Evolutionary conservation across 106 monocot genomes (phyloP).

Genomic region (Vanilla planifolia): DNA sequence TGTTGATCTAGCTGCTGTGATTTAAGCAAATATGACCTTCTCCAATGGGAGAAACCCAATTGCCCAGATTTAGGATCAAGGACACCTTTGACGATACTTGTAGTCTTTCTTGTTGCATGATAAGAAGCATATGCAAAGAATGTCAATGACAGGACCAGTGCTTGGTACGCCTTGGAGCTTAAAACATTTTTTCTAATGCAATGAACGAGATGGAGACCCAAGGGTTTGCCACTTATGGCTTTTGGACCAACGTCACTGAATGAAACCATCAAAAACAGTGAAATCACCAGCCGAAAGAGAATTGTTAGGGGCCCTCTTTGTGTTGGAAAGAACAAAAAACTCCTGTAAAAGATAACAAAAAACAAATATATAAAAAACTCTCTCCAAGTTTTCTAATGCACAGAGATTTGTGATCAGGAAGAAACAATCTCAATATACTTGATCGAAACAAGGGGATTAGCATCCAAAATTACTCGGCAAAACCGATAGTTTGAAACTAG

Average conservation of each 20-base stretch:
- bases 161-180: conserved; percentile 55
- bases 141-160: conserved; percentile 55
- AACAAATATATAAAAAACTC: no score
- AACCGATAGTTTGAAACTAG: no score
- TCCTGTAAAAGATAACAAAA: background rate
- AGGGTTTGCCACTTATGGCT: conserved; percentile 26
- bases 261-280: conserved; percentile 21
- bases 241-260: conserved; percentile 12
- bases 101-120: conserved; percentile 78
- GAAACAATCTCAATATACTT: no score
- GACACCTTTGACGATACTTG: conserved; percentile 21
- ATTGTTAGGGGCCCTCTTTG: background rate
- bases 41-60: conserved; percentile 20
- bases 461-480: no score
- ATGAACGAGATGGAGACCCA: conserved; percentile 31
- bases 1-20: background rate
- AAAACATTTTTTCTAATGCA: conserved; percentile 23
- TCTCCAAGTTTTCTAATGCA: no score
- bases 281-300: background rate
- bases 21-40: conserved; percentile 18
- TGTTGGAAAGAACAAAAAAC: background rate
- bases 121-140: conserved; percentile 80
- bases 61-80: conserved; percentile 52
- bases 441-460: no score
- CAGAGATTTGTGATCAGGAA: no score